Evolutionary conservation across 2,329 filamentous ascomycete species (phyloP), one percentile per base, ranked within the genome.

Genomic region (Fonsecaea pugnacius): DNA sequence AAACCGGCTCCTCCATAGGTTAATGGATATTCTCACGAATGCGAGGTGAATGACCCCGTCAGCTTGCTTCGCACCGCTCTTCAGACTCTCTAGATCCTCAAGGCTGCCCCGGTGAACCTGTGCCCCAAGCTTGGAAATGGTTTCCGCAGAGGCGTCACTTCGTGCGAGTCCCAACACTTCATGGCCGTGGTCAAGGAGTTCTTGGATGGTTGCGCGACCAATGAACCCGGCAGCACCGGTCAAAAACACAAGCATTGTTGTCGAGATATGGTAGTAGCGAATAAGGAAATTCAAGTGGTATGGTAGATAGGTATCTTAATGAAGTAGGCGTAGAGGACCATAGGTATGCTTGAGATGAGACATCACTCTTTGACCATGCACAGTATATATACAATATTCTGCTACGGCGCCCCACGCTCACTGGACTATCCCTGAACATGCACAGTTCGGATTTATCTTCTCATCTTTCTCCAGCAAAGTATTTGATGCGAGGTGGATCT

Each of bases 141-240:
- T 58, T 1, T 70, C 67, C 27, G 72, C 75, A 21, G 70, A 69
- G 21, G 67, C 66, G 7, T 77, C 74, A 16, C 66, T 75, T 54
- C 79, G 80, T 14, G 77, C 73, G 53, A 82, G 76, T 7, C 76
- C 80, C 14, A 77, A 69, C 33, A 83, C 78, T 4, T 65, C 70
- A 65, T 81, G 78, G 51, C 79, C 79, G 30, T 72, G 66, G 4
- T 66, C 30, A 14, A 81, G 69, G 12, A 82, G 75, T 36, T 78
- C 76, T 56, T 77, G 62, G 24, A 77, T 73, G 14, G 80, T 73
- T 6, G 75, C 72, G 21, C 71, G 69, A 67, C 80, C 80, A 60
- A 82, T 73, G 63, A 78, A 80, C 68, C 80, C 79, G 6, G 78
- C 76, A 4, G 78, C 75, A 46, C 80, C 80, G 6, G 80, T 82